Evolutionary conservation across 2,329 filamentous ascomycete genomes (phyloP), one percentile per base, ranked within the genome.

Genomic region (Venturiaceae sp.): DNA sequence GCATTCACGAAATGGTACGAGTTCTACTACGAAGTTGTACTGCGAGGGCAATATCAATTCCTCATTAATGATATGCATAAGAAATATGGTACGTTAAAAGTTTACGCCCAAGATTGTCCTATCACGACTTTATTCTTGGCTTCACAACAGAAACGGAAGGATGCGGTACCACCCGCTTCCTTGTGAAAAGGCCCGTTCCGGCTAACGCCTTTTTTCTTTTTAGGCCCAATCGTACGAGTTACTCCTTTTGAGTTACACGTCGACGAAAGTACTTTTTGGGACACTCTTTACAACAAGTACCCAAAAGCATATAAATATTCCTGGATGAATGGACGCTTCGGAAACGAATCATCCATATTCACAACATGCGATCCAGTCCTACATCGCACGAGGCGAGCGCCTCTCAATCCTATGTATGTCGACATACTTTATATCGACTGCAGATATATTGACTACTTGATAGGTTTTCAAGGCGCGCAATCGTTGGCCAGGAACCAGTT

Each of bases 211-310:
- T 36, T 23, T 3, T 13, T 21, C 26, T 9, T 36, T 23, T 3
- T 39, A 65, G 65, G 65, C 16, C 65, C 65, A 5, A 64, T 67
- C 34, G 54, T 67, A 21, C 60, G 65, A 9, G 65, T 67, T 16
- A 64, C 62, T 41, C 65, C 65, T 21, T 53, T 58, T 32, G 65
- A 67, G 34, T 47, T 67, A 3, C 65, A 67, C 50, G 46, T 66
- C 36, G 19, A 39, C 30, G 59, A 60, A 11, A 60, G 58, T 11
- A 30, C 32, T 14, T 60, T 60, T 33, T 60, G 50, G 30, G 46
- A 71, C 34, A 63, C 67, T 37, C 63, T 72, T n/a, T 73, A 71
- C 60, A 60, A 28, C 32, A 58, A 36, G 19, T 28, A 34, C 23
- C 65, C 46, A 59, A 57, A 41, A 19, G 28, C 36, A 30, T 23